Evolutionary conservation across 1,139 yeast species (phyloP), one percentile per base, ranked within the genome.

Genomic region (Suhomyces wounanorum): DNA sequence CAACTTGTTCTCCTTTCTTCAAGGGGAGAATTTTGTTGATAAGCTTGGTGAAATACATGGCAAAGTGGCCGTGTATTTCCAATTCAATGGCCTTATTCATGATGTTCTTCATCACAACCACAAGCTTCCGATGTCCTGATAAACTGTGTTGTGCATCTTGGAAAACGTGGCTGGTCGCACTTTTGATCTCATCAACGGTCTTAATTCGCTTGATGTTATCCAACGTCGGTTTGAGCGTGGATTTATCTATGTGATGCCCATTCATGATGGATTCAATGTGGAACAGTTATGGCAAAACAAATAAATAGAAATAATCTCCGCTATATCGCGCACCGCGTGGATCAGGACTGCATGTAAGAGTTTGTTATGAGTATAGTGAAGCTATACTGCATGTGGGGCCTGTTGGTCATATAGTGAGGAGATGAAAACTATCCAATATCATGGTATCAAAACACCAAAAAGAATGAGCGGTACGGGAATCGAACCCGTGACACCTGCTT

Each of bases 401-500:
- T n/a, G n/a, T 4, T 21, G 23, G 23, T 21, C 23, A 21, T 21
- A 21, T 21, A 21, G 23, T 21, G 23, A 21, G 23, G 6, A 6
- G 23, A 4, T 21, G 23, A 21, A 21, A 21, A 21, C 6, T 21
- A 21, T 3, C 23, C 3, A 3, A 21, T 21, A 21, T 6, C 3
- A 21, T 4, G 23, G 6, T 21, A 21, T 21, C 23, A 72, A 67
- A 61, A 30, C 11, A 5, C n/a, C n/a, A 30, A 30, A 30, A 30
- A 30, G 33, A 61, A 61, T 83, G 87, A 82, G 84, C 79, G 84
- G 81, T 82, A 81, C 84, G 88, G 85, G 87, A 83, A 82, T 83
- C 87, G 88, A 83, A 83, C 88, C 87, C 87, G 76, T 81, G 85
- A 79, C 87, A 74, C 83, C 82, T 81, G 87, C 87, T 83, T 83